Conservation (phyloP, 495 filamentous ascomycete species). For the Hypoxylon trugodes region DNA sequence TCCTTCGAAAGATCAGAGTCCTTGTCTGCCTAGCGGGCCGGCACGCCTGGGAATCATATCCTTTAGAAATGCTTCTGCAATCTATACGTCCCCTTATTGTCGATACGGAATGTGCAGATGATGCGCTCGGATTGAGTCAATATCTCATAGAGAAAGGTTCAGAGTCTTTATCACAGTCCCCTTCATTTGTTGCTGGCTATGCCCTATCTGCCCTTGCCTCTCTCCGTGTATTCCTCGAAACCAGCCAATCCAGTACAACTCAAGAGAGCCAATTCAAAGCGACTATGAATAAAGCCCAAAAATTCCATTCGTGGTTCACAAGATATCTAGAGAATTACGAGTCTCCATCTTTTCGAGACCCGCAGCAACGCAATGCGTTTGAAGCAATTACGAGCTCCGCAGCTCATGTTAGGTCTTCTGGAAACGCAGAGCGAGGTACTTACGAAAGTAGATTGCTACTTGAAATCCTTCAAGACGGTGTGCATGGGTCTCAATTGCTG, state of each 20-base stretch:
- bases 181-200: conserved; percentile 81
- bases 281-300: conserved; percentile 71
- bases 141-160: conserved; percentile 80
- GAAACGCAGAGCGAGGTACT: conserved; percentile 66
- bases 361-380: conserved; percentile 64
- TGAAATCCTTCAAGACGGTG: conserved; percentile 77
- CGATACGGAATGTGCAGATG: conserved; percentile 88
- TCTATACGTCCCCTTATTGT: conserved; percentile 79
- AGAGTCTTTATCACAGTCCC: conserved; percentile 66
- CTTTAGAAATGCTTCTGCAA: conserved; percentile 90
- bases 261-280: conserved; percentile 77
- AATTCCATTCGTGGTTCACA: conserved; percentile 77
- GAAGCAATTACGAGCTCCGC: conserved; percentile 69
- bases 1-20: conserved; percentile 85
- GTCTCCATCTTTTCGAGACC: conserved; percentile 57
- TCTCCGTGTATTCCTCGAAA: conserved; percentile 73
- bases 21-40: conserved; percentile 79
- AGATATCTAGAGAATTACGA: conserved; percentile 66
- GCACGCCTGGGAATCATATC: conserved; percentile 76
- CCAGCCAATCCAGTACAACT: conserved; percentile 71
- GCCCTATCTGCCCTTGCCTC: conserved; percentile 78
- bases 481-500: conserved; percentile 66
- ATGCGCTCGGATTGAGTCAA: conserved; percentile 85
- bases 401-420: conserved; percentile 61
- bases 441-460: conserved; percentile 77